Percentiles rank a stretch among this genome's conserved stretches.
phyloP scores from a whole-genome alignment of 2,329 filamentous ascomycete species.

The Penicillium italicum region DNA sequence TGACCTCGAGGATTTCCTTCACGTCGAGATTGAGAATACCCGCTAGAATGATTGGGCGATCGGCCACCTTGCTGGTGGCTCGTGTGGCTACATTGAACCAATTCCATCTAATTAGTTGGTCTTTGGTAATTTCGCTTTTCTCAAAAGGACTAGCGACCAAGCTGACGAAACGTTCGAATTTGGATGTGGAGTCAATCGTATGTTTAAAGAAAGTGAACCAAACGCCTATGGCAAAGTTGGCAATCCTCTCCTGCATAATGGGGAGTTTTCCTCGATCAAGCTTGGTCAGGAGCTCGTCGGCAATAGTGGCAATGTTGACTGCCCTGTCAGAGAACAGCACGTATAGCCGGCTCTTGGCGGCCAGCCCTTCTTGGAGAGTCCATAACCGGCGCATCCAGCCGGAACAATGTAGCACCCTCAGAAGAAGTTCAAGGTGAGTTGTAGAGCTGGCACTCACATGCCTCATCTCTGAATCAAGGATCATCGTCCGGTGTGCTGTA shows the following conservation, averaged over 20 bases:
- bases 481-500: neutral
- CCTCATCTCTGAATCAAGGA: neutral
- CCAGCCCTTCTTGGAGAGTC: slow-evolving; percentile 42
- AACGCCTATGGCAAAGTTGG: neutral
- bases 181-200: neutral
- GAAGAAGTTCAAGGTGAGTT: slow-evolving; percentile 23
- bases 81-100: slow-evolving; percentile 14
- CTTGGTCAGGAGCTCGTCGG: slow-evolving; percentile 10
- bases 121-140: neutral
- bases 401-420: slow-evolving; percentile 32
- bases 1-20: neutral
- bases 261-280: slow-evolving; percentile 4
- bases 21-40: slow-evolving; percentile 7
- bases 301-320: slow-evolving; percentile 16
- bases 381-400: slow-evolving; percentile 42
- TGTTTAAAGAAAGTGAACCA: neutral
- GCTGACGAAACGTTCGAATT: neutral
- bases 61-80: slow-evolving; percentile 7
- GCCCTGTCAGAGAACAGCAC: slow-evolving; percentile 36
- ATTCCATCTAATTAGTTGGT: neutral
- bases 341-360: slow-evolving; percentile 25
- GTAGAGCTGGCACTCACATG: neutral
- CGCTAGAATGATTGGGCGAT: slow-evolving; percentile 10
- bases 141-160: neutral
- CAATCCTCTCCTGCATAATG: neutral